phyloP scores from a whole-genome alignment of 805 yeast genomes.

The Yarrowia hollandica region DNA sequence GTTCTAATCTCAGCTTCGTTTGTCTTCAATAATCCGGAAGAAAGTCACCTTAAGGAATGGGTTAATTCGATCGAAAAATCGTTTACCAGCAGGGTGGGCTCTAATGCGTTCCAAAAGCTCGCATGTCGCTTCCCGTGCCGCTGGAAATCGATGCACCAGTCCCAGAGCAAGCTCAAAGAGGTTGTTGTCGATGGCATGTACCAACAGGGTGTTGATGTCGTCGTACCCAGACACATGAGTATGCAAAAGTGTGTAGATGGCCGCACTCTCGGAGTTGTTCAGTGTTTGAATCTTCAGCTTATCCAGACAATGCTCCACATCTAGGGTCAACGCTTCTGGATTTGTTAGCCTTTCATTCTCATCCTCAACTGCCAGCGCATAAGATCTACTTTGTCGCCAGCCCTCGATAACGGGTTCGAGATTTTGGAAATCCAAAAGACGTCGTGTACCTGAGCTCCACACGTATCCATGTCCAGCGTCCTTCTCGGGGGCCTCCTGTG shows the following conservation, averaged over 20 bases:
- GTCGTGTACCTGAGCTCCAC: constrained; percentile 38
- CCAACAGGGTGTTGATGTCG: constrained; percentile 38
- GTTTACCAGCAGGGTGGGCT: constrained; percentile 38
- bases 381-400: constrained; percentile 37
- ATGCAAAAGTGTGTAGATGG: constrained; percentile 35
- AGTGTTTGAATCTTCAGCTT: constrained; percentile 36
- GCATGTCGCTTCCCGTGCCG: constrained; percentile 35
- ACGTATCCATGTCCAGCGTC: constrained; percentile 39
- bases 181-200: constrained; percentile 35
- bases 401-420: constrained; percentile 39
- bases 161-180: constrained; percentile 40
- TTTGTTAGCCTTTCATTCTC: neutral
- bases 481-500: constrained; percentile 29
- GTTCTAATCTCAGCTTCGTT: constrained; percentile 12
- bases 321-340: constrained; percentile 32
- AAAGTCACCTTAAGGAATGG: constrained; percentile 37
- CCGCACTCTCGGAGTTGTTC: constrained; percentile 36
- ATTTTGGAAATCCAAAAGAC: constrained; percentile 33
- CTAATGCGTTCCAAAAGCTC: constrained; percentile 37
- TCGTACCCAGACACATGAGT: constrained; percentile 36
- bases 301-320: constrained; percentile 39
- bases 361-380: constrained; percentile 9
- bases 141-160: constrained; percentile 38
- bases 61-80: constrained; percentile 35
- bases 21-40: constrained; percentile 30